Evolutionary conservation across 139 green algal species (phyloP), one percentile per base, ranked within the genome.

Genomic region (Chlamydomonas eustigma): DNA sequence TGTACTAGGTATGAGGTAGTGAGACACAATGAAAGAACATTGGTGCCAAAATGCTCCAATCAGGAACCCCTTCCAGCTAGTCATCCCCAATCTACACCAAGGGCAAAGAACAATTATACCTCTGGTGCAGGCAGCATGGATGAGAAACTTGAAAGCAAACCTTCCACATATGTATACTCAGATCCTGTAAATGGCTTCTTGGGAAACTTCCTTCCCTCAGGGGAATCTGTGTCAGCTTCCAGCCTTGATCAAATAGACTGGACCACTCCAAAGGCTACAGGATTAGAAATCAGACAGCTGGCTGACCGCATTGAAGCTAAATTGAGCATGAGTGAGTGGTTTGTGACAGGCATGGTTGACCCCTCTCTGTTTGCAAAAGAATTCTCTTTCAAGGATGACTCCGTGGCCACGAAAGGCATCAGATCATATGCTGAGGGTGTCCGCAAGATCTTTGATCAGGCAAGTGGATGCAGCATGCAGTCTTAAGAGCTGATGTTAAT

Each of bases 341-440:
- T 81, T 68, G 76, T 81, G 4, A 81, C 76, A 5, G 76, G 76
- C 0, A 33, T 66, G 37, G 70, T 77, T 1, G 69, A 77, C 34
- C 35, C 36, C 3, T 8, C 2, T n/a, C 72, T 83, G 39, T 83
- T 83, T 35, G 71, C 72, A 32, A 72, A 83, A 44, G 22, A 33
- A 34, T 83, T 83, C 71, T 64, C 44, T 0, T 83, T 83, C 71
- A 78, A 83, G 39, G 78, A 83, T 51, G 78, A 83, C 64, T 76
- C 63, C 5, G 78, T 83, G 0, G 78, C 78, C 12, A 83, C 78
- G 50, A 58, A 38, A 63, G 78, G 78, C 39, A 76, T 83, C 39
- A 51, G 51, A 22, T 50, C 58, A 3, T 83, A 83, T 35, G 78
- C 71, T 24, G 39, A 52, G 35, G 75, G 75, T 36, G 65, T 74